Percentiles rank a stretch among this genome's conserved stretches.
Conservation (phyloP, 1,139 yeast genomes). For the Eremothecium gossypii region DNA sequence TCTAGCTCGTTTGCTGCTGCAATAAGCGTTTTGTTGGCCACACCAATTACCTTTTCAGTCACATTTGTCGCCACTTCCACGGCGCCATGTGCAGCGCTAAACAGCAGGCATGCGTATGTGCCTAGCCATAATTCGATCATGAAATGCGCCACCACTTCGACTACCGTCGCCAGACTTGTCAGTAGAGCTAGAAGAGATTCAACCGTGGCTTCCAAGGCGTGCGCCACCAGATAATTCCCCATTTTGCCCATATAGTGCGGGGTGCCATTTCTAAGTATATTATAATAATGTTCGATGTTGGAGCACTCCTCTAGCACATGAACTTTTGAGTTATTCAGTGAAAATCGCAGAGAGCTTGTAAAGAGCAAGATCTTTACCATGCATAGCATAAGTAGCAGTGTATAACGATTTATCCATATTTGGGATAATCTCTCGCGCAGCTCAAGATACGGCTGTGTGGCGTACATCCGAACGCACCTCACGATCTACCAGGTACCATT, state of each 20-base stretch:
- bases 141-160: constrained; percentile 54
- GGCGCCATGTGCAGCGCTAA: constrained; percentile 64
- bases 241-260: constrained; percentile 50
- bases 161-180: constrained; percentile 41
- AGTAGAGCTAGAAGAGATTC: constrained; percentile 36
- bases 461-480: background rate
- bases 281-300: constrained; percentile 38
- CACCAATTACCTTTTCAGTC: constrained; percentile 48
- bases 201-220: constrained; percentile 40
- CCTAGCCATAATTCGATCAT: constrained; percentile 68
- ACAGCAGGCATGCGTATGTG: constrained; percentile 73
- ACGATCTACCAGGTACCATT: no score
- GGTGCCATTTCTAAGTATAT: constrained; percentile 34
- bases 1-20: constrained; percentile 51
- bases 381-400: constrained; percentile 39
- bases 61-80: constrained; percentile 68
- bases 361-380: constrained; percentile 44
- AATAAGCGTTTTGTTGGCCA: constrained; percentile 52
- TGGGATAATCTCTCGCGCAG: constrained; percentile 47
- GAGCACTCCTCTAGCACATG: constrained; percentile 37
- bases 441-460: constrained; percentile 30
- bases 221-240: constrained; percentile 44
- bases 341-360: constrained; percentile 34
- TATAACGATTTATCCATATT: constrained; percentile 48
- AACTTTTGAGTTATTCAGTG: constrained; percentile 32